Evolutionary conservation across 306 rosid genomes (phyloP), one percentile per base, ranked within the genome.

Genomic region (Vachellia collinsii): DNA sequence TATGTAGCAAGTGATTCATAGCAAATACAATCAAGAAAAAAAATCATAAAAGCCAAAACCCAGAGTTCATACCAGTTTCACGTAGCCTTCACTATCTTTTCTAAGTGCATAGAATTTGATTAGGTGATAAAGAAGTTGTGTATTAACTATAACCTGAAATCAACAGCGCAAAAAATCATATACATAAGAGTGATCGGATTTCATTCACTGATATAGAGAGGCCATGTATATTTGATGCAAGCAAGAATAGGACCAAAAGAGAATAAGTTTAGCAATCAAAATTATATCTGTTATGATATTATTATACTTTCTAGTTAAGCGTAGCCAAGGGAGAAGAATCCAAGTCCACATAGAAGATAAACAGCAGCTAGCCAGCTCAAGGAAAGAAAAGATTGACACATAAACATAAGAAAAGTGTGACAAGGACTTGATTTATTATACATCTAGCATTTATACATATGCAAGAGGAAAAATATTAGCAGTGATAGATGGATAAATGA

Each of bases 1-100:
- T 7, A 44, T 10, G 50, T 44, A 36, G 50, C 47, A 56, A 69
- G 77, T 34, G 43, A 75, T 62, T 54, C 78, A 53, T 11, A 67
- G 47, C 74, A 70, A 69, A 53, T 70, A 50, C 53, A 59, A 59
- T 11, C 37, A 72, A 42, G 44, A 67, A 66, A 75, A 38, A 17
- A 37, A 10, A 41, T 11, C 36, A 63, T 6, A 63, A 61, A 61
- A 47, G 61, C 64, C 22, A 76, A 16, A 79, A 44, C 83, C 46
- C 19, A 58, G 53, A 36, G 56, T 80, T 25, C 85, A 76, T 90
- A 94, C 98, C 97, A 94, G 89, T 81, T 94, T 94, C 77, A 97
- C 98, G 83, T 94, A 94, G 87, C 98, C 98, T 90, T 94, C 98
- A 14, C 97, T 94, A 86, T 94, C 98, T 89, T 94, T 97, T 77